Base-by-base conservation (phyloP, 441 rosid genomes). In the Pelargonium australe region DNA sequence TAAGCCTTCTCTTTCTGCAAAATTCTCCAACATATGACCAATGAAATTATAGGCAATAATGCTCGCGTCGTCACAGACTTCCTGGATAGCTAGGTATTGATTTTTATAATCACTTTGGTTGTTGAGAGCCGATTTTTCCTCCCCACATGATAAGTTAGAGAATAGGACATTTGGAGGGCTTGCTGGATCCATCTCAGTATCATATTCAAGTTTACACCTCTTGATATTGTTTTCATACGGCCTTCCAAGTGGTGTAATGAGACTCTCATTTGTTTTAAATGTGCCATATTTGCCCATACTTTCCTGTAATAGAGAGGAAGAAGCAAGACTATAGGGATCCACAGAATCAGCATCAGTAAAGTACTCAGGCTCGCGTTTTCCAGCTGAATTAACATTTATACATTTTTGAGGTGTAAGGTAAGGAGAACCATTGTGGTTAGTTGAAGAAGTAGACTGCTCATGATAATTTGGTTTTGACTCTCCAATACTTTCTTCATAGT, bases 71-170 rank as follows among this genome's bases (percentile, higher is more conserved):
- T 89, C 96, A 79, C 85, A 86, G 14, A 80, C 81, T 55, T 88
- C 94, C 80, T 91, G 99, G 77, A 91, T 66, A 12, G 81, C 72
- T 10, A 94, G 85, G 75, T 91, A 94, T 25, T 71, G 77, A 75
- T 89, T 86, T 70, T 69, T 65, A 64, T 7, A 9, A 12, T n/a
- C 20, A 49, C 70, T 78, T 71, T 78, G 71, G 70, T 81, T 68
- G 67, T 63, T 53, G 41, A 76, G 66, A 45, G 49, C 67, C 19
- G 64, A 34, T 45, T 77, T 74, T 73, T 66, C 75, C 60, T 76
- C 82, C 44, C 68, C 63, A 63, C 25, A 66, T n/a, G 67, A 68
- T 14, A 65, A 66, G 68, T 71, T 70, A 64, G 80, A 70, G 58
- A 83, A 65, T 17, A 64, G 72, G 23, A 79, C 55, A 66, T 66